Percentiles rank a stretch among this genome's conserved stretches.
phyloP scores from a whole-genome alignment of 202 grass and related monocot genomes.

The Sporobolus alterniflorus region DNA sequence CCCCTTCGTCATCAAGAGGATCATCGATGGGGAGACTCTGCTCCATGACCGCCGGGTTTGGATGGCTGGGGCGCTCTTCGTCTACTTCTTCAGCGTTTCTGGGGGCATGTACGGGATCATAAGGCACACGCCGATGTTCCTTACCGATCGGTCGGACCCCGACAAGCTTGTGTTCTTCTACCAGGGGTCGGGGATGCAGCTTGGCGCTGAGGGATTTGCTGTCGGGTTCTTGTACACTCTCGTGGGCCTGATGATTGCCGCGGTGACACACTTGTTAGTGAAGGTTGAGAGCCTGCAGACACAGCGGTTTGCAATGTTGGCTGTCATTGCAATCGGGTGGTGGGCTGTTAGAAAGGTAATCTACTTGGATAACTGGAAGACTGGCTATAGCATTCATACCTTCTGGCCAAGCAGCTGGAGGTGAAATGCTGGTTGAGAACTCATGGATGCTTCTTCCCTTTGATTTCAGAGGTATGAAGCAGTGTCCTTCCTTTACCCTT shows the following conservation, averaged over 20 bases:
- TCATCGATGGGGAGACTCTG: constrained; percentile 80
- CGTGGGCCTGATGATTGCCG: constrained; percentile 80
- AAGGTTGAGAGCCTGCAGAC: constrained; percentile 54
- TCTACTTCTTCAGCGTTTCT: constrained; percentile 97
- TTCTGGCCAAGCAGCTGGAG: constrained; percentile 95
- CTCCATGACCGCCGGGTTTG: constrained; percentile 79
- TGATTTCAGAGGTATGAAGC: constrained; percentile 49
- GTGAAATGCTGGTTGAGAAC: constrained; percentile 39
- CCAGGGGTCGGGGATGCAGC: constrained; percentile 94
- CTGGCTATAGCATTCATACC: constrained; percentile 91
- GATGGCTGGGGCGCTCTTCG: constrained; percentile 78
- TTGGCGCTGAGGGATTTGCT: constrained; percentile 86
- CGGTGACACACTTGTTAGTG: constrained; percentile 72
- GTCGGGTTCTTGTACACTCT: constrained; percentile 89
- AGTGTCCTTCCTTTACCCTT: not conserved
- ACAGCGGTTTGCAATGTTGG: constrained; percentile 77
- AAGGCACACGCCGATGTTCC: constrained; percentile 82
- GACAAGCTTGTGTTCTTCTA: constrained; percentile 91
- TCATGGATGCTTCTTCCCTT: constrained; percentile 12
- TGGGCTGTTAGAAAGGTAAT: constrained; percentile 96
- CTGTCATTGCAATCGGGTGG: constrained; percentile 66
- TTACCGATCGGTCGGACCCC: constrained; percentile 73
- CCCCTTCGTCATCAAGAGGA: constrained; percentile 77
- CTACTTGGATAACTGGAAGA: constrained; percentile 99
- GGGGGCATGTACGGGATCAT: constrained; percentile 97